Conservation (phyloP, 2,329 filamentous ascomycete species). For the Pseudocercospora crystallina region DNA sequence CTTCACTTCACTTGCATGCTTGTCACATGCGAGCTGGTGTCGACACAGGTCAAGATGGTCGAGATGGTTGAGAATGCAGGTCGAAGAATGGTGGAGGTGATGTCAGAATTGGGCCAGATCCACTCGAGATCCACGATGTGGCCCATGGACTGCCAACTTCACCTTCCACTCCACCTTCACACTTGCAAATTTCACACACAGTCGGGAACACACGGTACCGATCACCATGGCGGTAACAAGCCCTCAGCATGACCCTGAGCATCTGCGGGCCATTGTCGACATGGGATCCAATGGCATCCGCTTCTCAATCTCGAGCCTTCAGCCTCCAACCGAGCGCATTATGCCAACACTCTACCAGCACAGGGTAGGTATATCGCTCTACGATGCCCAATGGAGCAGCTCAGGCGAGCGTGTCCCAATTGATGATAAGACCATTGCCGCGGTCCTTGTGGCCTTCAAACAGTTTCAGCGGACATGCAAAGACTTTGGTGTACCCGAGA, state of each 20-base stretch:
- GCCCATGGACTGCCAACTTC: too few species aligned
- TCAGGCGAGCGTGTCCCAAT: slow-evolving; percentile 53
- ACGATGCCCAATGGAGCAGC: slow-evolving; percentile 65
- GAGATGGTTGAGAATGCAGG: too few species aligned
- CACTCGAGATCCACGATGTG: too few species aligned
- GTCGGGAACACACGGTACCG: too few species aligned
- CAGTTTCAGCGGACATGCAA: slow-evolving; percentile 71
- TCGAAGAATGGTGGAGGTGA: too few species aligned
- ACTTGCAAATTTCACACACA: too few species aligned
- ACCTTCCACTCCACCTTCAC: too few species aligned
- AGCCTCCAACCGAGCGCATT: slow-evolving; percentile 67
- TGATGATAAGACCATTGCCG: slow-evolving; percentile 57
- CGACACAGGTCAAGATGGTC: too few species aligned
- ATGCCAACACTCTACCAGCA: slow-evolving; percentile 76
- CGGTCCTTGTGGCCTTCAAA: slow-evolving; percentile 66
- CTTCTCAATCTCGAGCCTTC: slow-evolving; percentile 83
- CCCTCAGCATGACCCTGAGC: slow-evolving; percentile 14
- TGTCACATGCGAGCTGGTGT: too few species aligned
- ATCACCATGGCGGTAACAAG: slow-evolving; percentile 1
- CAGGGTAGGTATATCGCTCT: slow-evolving; percentile 78
- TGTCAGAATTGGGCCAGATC: too few species aligned
- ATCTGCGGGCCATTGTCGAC: slow-evolving; percentile 35
- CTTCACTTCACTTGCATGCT: too few species aligned
- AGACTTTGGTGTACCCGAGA: slow-evolving; percentile 64
- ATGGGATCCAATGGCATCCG: slow-evolving; percentile 80